Evolutionary conservation across 331 rosid species (phyloP), one percentile per base, ranked within the genome.

Genomic region (Prunus yedoensis): DNA sequence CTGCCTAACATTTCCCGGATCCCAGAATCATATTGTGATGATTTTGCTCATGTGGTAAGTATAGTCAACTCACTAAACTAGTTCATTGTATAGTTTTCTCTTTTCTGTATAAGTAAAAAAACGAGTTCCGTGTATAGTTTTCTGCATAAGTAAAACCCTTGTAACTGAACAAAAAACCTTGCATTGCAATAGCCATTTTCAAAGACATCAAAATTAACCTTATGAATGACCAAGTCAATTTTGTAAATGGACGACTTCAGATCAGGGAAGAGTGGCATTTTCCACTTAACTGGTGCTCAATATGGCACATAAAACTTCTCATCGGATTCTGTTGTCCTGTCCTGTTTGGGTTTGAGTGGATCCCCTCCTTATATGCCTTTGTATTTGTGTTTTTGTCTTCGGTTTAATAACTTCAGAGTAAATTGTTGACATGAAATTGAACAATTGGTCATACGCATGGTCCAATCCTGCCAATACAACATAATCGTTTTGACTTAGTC

Each of bases 1-100:
- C 84, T 38, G 87, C 81, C 58, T 63, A 46, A 78, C 46, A 30
- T 13, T 71, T 57, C 56, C 30, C 43, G 61, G 25, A 18, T 32
- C 8, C 45, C 56, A 25, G 50, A 68, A 70, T 73, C 76, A 30
- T 18, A 1, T 68, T 45, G 27, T 64, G 68, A 21, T 58, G 43
- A 38, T 41, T 46, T 14, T 69, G 68, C 64, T 59, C 38, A 25
- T 35, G 16, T 71, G 76, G 66, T 38, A 43, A 38, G 28, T 56
- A 13, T 66, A 67, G 32, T 23, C 21, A 8, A 11, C 12, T 71
- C 38, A 38, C 76, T 5, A 38, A 8, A 38, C 66, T 35, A 38
- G 35, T 54, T 20, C 45, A 17, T 63, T 63, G 27, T 58, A 41
- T 12, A 46, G 12, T 41, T 56, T 43, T 72, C 41, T 35, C 8